These are phyloP conservation scores for Penicillium sp. DNA, from an alignment of 2,329 filamentous ascomycete species.

Conservation along the genomic window DNA sequence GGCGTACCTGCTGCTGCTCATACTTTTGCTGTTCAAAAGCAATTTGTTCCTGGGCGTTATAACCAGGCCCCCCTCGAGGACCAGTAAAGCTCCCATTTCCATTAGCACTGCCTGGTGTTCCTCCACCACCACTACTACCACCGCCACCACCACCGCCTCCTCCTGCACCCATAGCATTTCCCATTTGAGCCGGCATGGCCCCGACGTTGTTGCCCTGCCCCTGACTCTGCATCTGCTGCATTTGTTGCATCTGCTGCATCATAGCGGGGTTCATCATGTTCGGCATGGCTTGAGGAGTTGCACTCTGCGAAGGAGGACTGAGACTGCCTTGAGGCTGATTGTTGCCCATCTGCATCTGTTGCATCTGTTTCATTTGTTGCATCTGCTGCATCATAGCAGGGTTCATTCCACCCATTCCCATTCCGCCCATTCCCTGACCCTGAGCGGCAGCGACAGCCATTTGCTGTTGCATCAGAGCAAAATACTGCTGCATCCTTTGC, in stretches of 20 bases:
- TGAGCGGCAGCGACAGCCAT: constrained; percentile 57
- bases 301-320: constrained; percentile 31
- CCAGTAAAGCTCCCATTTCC: too few species aligned
- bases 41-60: constrained; percentile 63
- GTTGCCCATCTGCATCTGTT: constrained; percentile 43
- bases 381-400: constrained; percentile 66
- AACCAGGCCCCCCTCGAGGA: too few species aligned
- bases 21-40: constrained; percentile 72
- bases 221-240: too few species aligned
- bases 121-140: too few species aligned
- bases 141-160: too few species aligned
- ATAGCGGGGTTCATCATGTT: constrained; percentile 62
- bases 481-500: constrained; percentile 97
- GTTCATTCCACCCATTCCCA: constrained; percentile 61
- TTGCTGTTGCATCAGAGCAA: constrained; percentile 87
- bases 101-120: too few species aligned
- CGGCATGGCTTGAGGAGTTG: constrained; percentile 45
- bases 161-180: too few species aligned
- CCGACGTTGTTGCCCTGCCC: too few species aligned
- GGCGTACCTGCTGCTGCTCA: constrained; percentile 57
- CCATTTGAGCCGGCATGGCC: too few species aligned
- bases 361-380: constrained; percentile 56
- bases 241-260: too few species aligned
- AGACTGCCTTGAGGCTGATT: constrained; percentile 28
- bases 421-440: constrained; percentile 36